Conservation (phyloP, 169 alveolate species). For the Cyclospora cayetanensis region DNA sequence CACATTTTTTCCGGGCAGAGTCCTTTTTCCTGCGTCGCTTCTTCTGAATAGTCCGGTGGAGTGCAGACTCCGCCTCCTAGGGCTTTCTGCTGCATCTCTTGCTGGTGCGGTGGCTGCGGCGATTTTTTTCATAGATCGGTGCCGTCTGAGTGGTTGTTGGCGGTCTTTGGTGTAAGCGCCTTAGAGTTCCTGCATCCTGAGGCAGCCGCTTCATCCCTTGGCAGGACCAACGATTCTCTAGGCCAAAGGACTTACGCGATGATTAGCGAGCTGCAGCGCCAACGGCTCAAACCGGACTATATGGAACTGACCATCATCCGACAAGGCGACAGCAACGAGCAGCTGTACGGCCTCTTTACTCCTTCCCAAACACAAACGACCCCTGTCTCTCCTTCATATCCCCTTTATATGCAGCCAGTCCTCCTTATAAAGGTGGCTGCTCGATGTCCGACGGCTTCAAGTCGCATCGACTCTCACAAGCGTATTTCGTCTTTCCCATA, state of each 20-base stretch:
- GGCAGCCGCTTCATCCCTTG: constrained; percentile 83
- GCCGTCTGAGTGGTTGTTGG: constrained; percentile 83
- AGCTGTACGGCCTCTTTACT: constrained; percentile 64
- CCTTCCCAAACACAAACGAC: no score
- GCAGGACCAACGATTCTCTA: constrained; percentile 73
- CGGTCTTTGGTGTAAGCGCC: constrained; percentile 84
- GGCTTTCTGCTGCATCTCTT: neutral
- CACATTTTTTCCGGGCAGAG: neutral
- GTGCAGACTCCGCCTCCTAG: no score
- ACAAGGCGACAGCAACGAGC: constrained; percentile 85
- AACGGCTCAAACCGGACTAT: constrained; percentile 75
- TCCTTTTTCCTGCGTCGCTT: neutral
- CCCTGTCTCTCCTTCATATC: no score
- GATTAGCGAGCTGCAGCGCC: constrained; percentile 78
- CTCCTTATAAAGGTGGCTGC: no score
- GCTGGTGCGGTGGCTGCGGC: neutral
- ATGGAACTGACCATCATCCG: constrained; percentile 81
- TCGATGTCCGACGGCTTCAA: neutral
- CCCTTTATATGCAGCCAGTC: no score
- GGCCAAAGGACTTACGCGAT: constrained; percentile 81
- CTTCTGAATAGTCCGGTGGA: no score
- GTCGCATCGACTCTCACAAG: neutral
- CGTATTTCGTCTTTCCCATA: neutral
- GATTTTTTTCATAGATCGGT: constrained; percentile 73
- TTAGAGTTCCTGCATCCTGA: constrained; percentile 84